These are phyloP conservation scores for Hypoxylon fragiforme DNA, from an alignment of 495 filamentous ascomycete genomes.

Conservation along the genomic window DNA sequence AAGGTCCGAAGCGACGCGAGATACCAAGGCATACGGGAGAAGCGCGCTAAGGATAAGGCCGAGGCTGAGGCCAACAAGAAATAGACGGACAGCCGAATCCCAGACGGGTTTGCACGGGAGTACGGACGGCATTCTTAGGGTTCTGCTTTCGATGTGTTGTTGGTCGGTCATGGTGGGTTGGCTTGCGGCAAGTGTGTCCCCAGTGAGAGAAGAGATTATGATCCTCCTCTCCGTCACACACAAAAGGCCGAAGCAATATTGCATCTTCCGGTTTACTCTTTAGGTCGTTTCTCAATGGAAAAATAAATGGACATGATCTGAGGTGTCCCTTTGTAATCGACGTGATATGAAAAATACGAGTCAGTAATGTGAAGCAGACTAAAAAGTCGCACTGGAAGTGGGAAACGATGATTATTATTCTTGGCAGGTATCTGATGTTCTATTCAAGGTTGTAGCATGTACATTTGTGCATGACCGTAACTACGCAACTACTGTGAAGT, in stretches of 20 bases:
- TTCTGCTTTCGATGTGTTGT: conserved; percentile 50
- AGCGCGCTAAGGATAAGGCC: conserved; percentile 90
- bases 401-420: no score
- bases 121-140: conserved; percentile 45
- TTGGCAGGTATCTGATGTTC: no score
- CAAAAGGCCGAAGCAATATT: conserved; percentile 34
- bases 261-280: conserved; percentile 39
- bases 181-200: conserved; percentile 35
- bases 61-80: conserved; percentile 85
- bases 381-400: neutral
- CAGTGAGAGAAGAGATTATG: conserved; percentile 27
- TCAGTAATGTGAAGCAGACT: neutral
- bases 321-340: neutral
- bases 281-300: conserved; percentile 43
- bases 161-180: conserved; percentile 40
- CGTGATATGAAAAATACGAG: conserved; percentile 14
- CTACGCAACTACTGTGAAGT: conserved; percentile 1
- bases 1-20: conserved; percentile 84
- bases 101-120: conserved; percentile 37
- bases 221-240: conserved; percentile 25
- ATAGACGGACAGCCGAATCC: conserved; percentile 59
- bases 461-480: no score
- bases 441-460: no score
- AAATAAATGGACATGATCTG: conserved; percentile 39
- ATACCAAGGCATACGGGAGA: conserved; percentile 80